These are phyloP conservation scores for Beauveria brongniartii DNA, from an alignment of 2,329 filamentous ascomycete genomes.

Conservation along the genomic window DNA sequence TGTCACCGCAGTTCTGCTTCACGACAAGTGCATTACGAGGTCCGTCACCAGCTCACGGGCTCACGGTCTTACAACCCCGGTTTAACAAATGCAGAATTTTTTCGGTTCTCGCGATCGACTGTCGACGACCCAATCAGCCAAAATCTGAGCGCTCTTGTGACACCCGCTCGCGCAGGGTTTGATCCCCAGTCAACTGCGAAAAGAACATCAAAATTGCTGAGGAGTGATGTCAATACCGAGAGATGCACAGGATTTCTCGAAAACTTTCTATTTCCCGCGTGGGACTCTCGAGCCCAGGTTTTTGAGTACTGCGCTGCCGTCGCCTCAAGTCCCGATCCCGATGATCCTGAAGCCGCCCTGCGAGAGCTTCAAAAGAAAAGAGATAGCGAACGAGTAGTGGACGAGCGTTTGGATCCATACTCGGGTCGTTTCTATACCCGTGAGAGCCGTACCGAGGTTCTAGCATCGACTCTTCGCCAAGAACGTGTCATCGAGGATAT, in stretches of 20 bases:
- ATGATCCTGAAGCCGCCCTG: slow-evolving; percentile 69
- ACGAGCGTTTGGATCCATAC: slow-evolving; percentile 90
- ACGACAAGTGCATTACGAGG: slow-evolving; percentile 61
- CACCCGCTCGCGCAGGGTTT: slow-evolving; percentile 64
- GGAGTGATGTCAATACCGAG: slow-evolving; percentile 47
- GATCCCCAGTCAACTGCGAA: slow-evolving; percentile 69
- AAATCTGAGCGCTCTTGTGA: slow-evolving; percentile 82
- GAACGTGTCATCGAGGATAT: slow-evolving; percentile 73
- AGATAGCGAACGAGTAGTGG: slow-evolving; percentile 64
- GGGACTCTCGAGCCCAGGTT: slow-evolving; percentile 76
- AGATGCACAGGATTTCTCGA: slow-evolving; percentile 69
- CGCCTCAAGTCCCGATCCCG: slow-evolving; percentile 76
- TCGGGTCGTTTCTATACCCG: slow-evolving; percentile 71
- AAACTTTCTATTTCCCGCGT: slow-evolving; percentile 75
- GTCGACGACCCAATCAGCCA: slow-evolving; percentile 93
- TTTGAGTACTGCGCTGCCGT: slow-evolving; percentile 85
- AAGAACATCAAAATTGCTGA: slow-evolving; percentile 43
- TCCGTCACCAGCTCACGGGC: slow-evolving; percentile 23
- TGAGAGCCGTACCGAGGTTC: slow-evolving; percentile 70
- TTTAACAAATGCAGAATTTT: slow-evolving; percentile 59
- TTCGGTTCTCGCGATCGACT: slow-evolving; percentile 72
- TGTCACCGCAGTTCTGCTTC: slow-evolving; percentile 74
- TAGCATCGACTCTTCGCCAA: slow-evolving; percentile 66
- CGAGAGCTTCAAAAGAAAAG: slow-evolving; percentile 62
- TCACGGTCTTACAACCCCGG: neutral